Conservation (phyloP, 345 rosid species). For the Garcia nutans region DNA sequence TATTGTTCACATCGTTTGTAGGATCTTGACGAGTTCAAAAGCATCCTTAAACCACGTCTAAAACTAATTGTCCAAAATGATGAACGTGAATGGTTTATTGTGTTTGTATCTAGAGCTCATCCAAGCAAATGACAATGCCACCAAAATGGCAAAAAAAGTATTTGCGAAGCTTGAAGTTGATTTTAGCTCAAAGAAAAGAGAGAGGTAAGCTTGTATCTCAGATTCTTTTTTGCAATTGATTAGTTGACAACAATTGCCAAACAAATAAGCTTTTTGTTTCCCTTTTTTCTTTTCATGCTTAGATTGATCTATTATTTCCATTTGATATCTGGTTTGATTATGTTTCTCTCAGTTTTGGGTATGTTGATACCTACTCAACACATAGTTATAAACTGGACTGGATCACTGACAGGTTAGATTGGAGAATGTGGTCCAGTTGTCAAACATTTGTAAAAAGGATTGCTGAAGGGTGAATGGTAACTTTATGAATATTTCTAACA, state of each 20-base stretch:
- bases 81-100: conserved; percentile 94
- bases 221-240: not conserved
- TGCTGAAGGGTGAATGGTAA: no score
- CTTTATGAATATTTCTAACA: no score
- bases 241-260: not conserved
- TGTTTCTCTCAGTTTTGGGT: no score
- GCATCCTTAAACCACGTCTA: conserved; percentile 89
- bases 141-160: conserved; percentile 81
- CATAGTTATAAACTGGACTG: no score
- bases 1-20: conserved; percentile 18
- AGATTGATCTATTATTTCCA: no score
- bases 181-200: conserved; percentile 92
- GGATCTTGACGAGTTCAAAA: conserved; percentile 98
- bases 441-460: no score
- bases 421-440: no score
- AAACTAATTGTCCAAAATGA: conserved; percentile 89
- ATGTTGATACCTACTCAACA: no score
- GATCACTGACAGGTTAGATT: no score
- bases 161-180: conserved; percentile 93
- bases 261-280: not conserved
- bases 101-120: conserved; percentile 89
- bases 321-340: no score
- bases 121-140: conserved; percentile 86
- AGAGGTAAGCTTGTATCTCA: conserved; percentile 48
- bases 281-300: not conserved